A percentile compares a stretch with the other conserved stretches of the same genome.
These are phyloP conservation scores for Podospora sp. DNA, from an alignment of 495 filamentous ascomycete species.

Conservation along the genomic window DNA sequence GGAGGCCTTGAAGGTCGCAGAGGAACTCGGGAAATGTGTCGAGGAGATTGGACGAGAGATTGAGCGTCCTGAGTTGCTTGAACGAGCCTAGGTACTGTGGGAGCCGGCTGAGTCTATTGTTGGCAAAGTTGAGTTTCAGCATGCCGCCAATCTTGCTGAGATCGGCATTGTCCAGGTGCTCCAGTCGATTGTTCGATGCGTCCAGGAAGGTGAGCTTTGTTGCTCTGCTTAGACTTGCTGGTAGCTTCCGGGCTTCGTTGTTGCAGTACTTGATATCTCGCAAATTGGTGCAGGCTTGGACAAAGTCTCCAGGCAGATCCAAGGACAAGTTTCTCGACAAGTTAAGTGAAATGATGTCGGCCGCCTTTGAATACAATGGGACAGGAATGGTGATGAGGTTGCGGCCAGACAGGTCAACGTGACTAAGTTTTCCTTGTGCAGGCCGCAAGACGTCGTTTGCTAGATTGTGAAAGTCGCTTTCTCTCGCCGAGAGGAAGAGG, in stretches of 20 bases:
- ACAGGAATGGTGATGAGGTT: conserved; percentile 96
- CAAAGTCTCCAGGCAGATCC: conserved; percentile 94
- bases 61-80: conserved; percentile 73
- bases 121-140: conserved; percentile 87
- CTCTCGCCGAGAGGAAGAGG: conserved; percentile 84
- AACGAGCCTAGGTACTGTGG: conserved; percentile 82
- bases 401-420: conserved; percentile 88
- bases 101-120: conserved; percentile 79
- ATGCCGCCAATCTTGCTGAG: conserved; percentile 66
- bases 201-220: conserved; percentile 84
- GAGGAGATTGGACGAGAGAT: conserved; percentile 90
- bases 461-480: conserved; percentile 69
- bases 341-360: conserved; percentile 93
- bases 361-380: conserved; percentile 83
- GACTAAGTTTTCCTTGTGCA: conserved; percentile 77
- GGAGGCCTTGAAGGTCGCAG: conserved; percentile 76
- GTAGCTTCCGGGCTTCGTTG: conserved; percentile 88
- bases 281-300: conserved; percentile 86
- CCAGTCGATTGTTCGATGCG: conserved; percentile 89
- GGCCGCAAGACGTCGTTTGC: conserved; percentile 74
- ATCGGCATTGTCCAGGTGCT: conserved; percentile 80
- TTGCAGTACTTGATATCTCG: conserved; percentile 93
- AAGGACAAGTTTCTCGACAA: conserved; percentile 88
- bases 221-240: conserved; percentile 80
- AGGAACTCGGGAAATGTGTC: conserved; percentile 82